Conservation (phyloP, 331 rosid species). For the Dryas integrifolia region DNA sequence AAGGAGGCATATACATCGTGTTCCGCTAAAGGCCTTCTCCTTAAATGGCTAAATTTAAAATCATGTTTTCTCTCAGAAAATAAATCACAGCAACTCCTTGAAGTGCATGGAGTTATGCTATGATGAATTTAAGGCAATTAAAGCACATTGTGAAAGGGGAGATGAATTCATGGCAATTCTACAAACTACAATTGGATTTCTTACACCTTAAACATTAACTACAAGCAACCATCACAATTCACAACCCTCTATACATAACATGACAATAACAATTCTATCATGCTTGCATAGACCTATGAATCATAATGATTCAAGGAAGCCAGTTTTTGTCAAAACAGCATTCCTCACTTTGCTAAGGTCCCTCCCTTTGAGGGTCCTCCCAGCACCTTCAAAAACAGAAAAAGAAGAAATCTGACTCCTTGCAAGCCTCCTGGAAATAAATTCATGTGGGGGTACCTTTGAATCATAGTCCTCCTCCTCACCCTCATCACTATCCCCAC, state of each 20-base stretch:
- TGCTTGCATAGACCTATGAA: neutral
- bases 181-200: conserved; percentile 19
- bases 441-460: conserved; percentile 77
- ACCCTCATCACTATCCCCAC: conserved; percentile 20
- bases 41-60: no score
- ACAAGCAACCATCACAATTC: conserved; percentile 20
- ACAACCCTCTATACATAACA: conserved; percentile 31
- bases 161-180: conserved; percentile 18
- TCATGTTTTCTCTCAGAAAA: neutral
- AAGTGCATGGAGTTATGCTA: neutral
- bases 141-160: neutral
- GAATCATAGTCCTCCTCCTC: conserved; percentile 42
- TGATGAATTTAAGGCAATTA: neutral
- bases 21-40: no score
- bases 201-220: conserved; percentile 26
- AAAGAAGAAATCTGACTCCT: conserved; percentile 76
- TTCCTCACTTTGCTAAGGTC: conserved; percentile 90
- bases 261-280: conserved; percentile 1
- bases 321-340: conserved; percentile 69
- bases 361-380: conserved; percentile 92
- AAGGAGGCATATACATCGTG: no score
- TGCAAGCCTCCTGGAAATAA: conserved; percentile 73
- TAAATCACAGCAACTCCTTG: no score
- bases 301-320: conserved; percentile 74
- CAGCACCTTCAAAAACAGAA: conserved; percentile 90